Evolutionary conservation across 129 eudicot species (phyloP).

Genomic region (Flaveria bidentis): DNA sequence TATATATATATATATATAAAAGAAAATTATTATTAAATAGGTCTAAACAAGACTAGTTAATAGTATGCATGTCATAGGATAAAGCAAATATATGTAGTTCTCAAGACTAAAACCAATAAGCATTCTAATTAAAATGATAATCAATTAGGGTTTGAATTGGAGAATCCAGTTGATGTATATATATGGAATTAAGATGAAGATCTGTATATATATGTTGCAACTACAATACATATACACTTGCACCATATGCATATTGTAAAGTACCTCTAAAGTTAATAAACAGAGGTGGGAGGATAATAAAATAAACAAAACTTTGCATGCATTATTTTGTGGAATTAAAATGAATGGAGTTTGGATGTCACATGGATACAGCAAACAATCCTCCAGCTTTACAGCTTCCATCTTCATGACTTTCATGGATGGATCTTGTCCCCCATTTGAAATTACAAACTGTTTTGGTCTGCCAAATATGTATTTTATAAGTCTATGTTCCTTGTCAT

Average conservation of each 20-base stretch:
- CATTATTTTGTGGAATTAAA: conserved; percentile 23
- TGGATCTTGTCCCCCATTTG: conserved; percentile 45
- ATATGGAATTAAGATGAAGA: conserved; percentile 3
- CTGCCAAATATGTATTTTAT: conserved; percentile 43
- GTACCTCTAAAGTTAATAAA: conserved; percentile 8
- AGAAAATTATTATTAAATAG: background rate
- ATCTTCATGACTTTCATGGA: conserved; percentile 44
- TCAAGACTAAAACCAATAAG: background rate
- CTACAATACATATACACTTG: conserved; percentile 3
- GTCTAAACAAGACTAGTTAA: background rate
- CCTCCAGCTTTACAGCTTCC: conserved; percentile 47
- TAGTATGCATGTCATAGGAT: background rate
- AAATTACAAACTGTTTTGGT: conserved; percentile 39
- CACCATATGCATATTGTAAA: conserved; percentile 20
- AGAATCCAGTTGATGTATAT: background rate
- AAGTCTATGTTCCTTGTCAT: conserved; percentile 33
- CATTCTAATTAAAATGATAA: background rate
- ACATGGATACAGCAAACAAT: conserved; percentile 48
- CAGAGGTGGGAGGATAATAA: conserved; percentile 34
- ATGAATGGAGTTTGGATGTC: conserved; percentile 37
- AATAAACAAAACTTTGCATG: conserved; percentile 33
- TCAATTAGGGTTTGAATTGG: conserved; percentile 13
- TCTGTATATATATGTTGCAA: background rate
- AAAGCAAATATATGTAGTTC: background rate
- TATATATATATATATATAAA: too few species aligned